phyloP scores from a whole-genome alignment of 495 filamentous ascomycete species.

The Rostrohypoxylon terebratum region DNA sequence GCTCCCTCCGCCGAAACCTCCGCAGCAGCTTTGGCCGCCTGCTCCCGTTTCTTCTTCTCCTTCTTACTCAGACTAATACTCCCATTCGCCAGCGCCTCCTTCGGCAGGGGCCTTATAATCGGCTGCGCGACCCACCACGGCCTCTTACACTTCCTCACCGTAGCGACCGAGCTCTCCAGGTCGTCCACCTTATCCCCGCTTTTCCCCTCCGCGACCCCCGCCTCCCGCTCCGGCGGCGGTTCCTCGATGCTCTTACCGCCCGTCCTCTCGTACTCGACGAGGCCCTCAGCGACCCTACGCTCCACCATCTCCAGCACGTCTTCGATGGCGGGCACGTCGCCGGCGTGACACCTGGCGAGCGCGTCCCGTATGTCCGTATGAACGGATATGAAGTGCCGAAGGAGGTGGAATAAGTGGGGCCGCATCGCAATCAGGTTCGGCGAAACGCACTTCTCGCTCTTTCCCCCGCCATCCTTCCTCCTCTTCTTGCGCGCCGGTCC shows the following conservation, averaged over 20 bases:
- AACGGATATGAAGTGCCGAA: constrained; percentile 78
- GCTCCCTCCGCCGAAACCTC: neutral
- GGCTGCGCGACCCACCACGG: constrained; percentile 97
- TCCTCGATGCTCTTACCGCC: constrained; percentile 67
- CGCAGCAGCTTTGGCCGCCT: constrained; percentile 32
- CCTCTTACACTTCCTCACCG: constrained; percentile 75
- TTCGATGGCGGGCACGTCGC: constrained; percentile 78
- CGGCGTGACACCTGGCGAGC: constrained; percentile 72
- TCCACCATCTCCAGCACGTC: constrained; percentile 70
- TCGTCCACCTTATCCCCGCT: constrained; percentile 45
- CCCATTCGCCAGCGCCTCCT: constrained; percentile 87
- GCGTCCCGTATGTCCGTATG: constrained; percentile 86
- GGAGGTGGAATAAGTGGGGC: constrained; percentile 91
- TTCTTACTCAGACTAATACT: constrained; percentile 73
- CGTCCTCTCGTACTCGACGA: constrained; percentile 74
- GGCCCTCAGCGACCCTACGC: constrained; percentile 73
- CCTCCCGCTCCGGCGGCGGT: constrained; percentile 52
- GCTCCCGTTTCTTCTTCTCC: constrained; percentile 54
- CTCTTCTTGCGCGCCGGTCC: constrained; percentile 67
- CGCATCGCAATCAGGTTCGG: constrained; percentile 88
- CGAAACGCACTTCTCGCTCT: constrained; percentile 62
- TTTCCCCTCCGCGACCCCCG: constrained; percentile 41
- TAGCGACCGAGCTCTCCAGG: constrained; percentile 70
- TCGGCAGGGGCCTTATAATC: constrained; percentile 86
- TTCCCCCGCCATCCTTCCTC: constrained; percentile 63